A percentile compares a stretch with the other conserved stretches of the same genome.
These are phyloP conservation scores for Knufia petricola DNA, from an alignment of 2,329 filamentous ascomycete species.

Conservation along the genomic window DNA sequence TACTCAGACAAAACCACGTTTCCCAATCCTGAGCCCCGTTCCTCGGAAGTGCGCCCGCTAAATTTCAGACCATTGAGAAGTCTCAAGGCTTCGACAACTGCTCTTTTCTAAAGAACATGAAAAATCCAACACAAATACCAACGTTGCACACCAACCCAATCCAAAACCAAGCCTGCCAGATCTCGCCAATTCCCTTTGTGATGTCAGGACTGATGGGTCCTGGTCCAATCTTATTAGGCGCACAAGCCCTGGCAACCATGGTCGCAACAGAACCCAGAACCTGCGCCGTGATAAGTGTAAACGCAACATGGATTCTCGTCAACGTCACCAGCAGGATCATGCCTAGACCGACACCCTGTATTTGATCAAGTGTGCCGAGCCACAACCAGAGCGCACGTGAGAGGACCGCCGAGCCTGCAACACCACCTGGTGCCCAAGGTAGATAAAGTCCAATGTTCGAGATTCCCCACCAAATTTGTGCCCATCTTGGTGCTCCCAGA, in stretches of 20 bases:
- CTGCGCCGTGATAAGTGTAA: conserved; percentile 52
- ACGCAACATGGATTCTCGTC: conserved; percentile 55
- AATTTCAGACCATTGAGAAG: neutral
- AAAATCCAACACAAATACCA: conserved; percentile 48
- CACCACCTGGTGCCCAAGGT: conserved; percentile 51
- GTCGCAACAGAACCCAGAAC: conserved; percentile 53
- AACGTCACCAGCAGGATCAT: conserved; percentile 59
- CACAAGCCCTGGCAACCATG: conserved; percentile 51
- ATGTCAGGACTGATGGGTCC: conserved; percentile 55
- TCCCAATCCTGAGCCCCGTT: no score
- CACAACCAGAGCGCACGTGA: conserved; percentile 55
- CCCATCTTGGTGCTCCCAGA: conserved; percentile 56
- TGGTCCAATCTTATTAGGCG: conserved; percentile 52
- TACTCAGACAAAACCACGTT: no score
- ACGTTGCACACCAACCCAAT: conserved; percentile 49
- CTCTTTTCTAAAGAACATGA: conserved; percentile 40
- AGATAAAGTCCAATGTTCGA: conserved; percentile 52
- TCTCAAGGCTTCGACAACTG: conserved; percentile 34
- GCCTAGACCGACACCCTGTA: conserved; percentile 58
- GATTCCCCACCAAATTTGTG: conserved; percentile 58
- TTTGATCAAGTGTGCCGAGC: conserved; percentile 55
- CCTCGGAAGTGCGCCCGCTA: no score
- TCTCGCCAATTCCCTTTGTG: conserved; percentile 36
- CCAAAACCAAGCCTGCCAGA: conserved; percentile 52
- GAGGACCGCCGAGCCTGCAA: conserved; percentile 41